A percentile compares a stretch with the other conserved stretches of the same genome.
phyloP scores from a whole-genome alignment of 164 flowering plant genomes.

The Piper longum region DNA sequence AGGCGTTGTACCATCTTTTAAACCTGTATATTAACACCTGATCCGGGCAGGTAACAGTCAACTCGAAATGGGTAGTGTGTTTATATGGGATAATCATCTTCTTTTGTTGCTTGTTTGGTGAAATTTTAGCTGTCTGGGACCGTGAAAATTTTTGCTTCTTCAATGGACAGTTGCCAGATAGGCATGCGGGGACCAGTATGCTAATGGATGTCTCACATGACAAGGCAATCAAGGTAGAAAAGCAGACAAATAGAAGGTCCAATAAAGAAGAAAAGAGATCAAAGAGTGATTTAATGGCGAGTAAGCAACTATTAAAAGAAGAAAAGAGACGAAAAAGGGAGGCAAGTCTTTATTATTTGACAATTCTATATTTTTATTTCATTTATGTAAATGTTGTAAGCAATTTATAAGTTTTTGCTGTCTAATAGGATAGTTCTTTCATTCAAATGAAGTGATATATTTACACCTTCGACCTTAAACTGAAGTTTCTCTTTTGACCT shows the following conservation, averaged over 20 bases:
- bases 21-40: too few species aligned
- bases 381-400: too few species aligned
- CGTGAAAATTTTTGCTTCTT: not conserved
- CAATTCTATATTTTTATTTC: not conserved
- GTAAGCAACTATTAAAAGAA: slow-evolving; percentile 36
- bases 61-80: too few species aligned
- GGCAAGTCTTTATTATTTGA: slow-evolving; percentile 21
- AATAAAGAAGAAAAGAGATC: slow-evolving; percentile 13
- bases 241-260: slow-evolving; percentile 9
- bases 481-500: not conserved
- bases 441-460: not conserved
- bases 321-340: slow-evolving; percentile 57
- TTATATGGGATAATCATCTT: too few species aligned
- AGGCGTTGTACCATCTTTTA: too few species aligned
- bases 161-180: slow-evolving; percentile 12
- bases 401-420: too few species aligned
- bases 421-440: not conserved
- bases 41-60: too few species aligned
- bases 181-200: slow-evolving; percentile 12
- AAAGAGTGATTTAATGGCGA: slow-evolving; percentile 17
- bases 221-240: slow-evolving; percentile 10
- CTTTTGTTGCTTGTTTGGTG: too few species aligned
- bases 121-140: too few species aligned
- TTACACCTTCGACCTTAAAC: not conserved
- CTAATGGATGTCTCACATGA: not conserved